Percentiles rank a stretch among this genome's conserved stretches.
Conservation (phyloP, 352 stramenopile genomes). For the Phytophthora kernoviae region DNA sequence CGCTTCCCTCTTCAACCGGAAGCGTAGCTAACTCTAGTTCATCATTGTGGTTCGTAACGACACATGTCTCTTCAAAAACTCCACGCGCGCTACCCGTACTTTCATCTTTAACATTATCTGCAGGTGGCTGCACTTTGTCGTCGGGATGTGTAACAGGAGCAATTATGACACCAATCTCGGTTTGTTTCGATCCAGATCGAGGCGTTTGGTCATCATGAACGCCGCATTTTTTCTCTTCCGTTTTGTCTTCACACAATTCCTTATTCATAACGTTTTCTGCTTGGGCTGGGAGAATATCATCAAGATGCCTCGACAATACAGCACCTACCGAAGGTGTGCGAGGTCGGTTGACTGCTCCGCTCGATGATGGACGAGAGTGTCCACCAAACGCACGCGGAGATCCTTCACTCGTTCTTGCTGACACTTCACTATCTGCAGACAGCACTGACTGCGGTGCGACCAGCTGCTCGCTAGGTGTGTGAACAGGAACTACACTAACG, state of each 20-base stretch:
- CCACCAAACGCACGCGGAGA: slow-evolving; percentile 13
- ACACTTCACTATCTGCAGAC: neutral
- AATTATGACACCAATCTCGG: too few species aligned
- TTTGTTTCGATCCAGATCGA: too few species aligned
- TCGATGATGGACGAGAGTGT: slow-evolving; percentile 22
- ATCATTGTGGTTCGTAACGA: too few species aligned
- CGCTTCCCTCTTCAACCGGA: too few species aligned
- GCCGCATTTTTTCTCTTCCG: neutral
- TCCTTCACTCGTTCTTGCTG: slow-evolving; percentile 8
- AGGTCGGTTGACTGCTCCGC: slow-evolving; percentile 10
- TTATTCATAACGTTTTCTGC: neutral
- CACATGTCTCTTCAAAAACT: too few species aligned
- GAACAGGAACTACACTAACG: slow-evolving; percentile 47
- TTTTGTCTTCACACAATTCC: too few species aligned
- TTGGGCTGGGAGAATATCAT: slow-evolving; percentile 3
- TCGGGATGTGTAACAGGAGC: too few species aligned
- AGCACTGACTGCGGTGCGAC: slow-evolving; percentile 11
- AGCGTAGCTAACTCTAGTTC: too few species aligned
- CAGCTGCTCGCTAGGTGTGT: slow-evolving; percentile 39
- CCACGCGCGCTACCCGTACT: too few species aligned
- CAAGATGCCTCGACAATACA: slow-evolving; percentile 9
- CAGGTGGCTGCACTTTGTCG: too few species aligned
- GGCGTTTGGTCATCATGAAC: too few species aligned
- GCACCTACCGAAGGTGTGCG: slow-evolving; percentile 9
- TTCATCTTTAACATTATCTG: too few species aligned